These are phyloP conservation scores for Backusella mclennaniae DNA, from an alignment of 192 early-diverging fungal species.

Conservation along the genomic window DNA sequence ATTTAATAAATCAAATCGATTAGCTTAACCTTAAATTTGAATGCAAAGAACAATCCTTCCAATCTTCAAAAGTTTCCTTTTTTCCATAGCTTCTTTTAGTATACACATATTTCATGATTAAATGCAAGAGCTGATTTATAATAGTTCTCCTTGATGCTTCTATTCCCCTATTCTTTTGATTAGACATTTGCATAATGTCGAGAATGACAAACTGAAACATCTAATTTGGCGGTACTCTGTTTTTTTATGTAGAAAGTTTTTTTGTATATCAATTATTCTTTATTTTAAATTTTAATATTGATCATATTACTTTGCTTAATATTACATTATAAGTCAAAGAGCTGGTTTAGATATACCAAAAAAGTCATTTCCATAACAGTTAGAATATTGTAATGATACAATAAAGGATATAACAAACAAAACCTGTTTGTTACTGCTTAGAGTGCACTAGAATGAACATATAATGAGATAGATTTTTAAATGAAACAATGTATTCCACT, in stretches of 20 bases:
- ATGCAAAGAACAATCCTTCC: neutral
- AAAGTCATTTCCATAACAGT: neutral
- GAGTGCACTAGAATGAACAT: neutral
- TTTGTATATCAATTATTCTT: neutral
- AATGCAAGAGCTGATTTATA: neutral
- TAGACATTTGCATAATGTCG: neutral
- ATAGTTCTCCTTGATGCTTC: neutral
- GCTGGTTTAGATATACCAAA: neutral
- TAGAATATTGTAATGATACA: neutral
- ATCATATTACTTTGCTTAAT: neutral
- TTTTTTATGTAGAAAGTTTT: neutral
- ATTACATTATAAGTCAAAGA: neutral
- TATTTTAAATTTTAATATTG: neutral
- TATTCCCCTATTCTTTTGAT: neutral
- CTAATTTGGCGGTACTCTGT: neutral
- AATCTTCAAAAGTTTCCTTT: neutral
- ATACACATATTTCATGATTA: neutral
- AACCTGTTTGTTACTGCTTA: neutral
- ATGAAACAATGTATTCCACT: no score
- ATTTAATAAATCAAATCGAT: neutral
- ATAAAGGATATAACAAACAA: neutral
- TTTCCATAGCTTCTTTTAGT: neutral
- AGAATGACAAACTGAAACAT: neutral
- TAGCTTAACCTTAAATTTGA: slow-evolving; percentile 2
- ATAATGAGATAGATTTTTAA: no score